Evolutionary conservation across 805 yeast genomes (phyloP), one percentile per base, ranked within the genome.

Genomic region (Candida fluviatilis): DNA sequence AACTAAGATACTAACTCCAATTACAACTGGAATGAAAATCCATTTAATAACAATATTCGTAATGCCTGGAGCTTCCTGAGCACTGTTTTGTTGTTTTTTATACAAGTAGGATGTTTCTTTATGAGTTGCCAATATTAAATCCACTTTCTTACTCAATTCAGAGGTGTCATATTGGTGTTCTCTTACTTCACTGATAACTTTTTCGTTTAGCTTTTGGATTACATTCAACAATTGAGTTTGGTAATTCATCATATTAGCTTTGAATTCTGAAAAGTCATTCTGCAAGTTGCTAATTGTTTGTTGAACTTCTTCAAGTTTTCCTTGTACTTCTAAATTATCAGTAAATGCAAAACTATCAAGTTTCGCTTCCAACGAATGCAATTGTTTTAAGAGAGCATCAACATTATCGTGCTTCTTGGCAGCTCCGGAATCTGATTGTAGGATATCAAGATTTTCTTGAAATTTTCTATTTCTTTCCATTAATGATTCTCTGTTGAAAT

Each of bases 11-110:
- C 68, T 45, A 18, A 73, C 46, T 4, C 71, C 58, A 7, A 65
- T 37, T 7, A 70, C 50, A 15, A 76, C 52, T 2, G 75, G 71
- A 16, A 75, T 46, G 39, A 68, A 54, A 2, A 67, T 50, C 69
- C 72, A 69, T 37, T 57, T 63, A 5, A 68, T 54, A 18, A 60
- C 50, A 3, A 44, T 41, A 18, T 47, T 49, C 16, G 50, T 40
- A 17, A 58, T 39, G 17, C 49, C 52, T 4, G 62, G 48, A 14
- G 39, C 29, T n/a, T 47, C 41, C 7, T 48, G 36, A 27, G 37
- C 40, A 10, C 35, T 34, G 11, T 26, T 31, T 26, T 29, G 35
- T 39, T 42, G 44, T 34, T 45, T 46, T 31, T 50, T 42, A 36
- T 58, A 60, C 39, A 64, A 60, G 30, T 55, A 40, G 14, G 58